These are phyloP conservation scores for Fraxinus pennsylvanica DNA, from an alignment of 257 asterid species.

Conservation along the genomic window DNA sequence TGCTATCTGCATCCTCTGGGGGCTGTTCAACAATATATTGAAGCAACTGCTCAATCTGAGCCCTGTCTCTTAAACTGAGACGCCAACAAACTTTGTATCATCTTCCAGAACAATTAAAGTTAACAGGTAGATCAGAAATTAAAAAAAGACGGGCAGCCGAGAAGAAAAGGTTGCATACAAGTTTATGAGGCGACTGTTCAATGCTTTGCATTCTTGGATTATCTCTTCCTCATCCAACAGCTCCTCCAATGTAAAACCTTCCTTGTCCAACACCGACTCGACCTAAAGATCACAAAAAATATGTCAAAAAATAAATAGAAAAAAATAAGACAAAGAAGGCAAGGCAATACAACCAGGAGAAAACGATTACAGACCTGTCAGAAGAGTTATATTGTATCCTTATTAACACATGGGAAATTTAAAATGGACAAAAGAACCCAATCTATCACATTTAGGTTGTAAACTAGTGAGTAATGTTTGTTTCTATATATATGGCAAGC, in stretches of 20 bases:
- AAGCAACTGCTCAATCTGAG: conserved; percentile 86
- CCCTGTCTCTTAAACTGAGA: conserved; percentile 89
- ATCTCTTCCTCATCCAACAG: conserved; percentile 99
- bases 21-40: conserved; percentile 83
- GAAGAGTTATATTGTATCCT: not conserved
- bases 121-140: not conserved
- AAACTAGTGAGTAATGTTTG: not conserved
- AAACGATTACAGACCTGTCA: not conserved
- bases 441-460: not conserved
- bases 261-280: conserved; percentile 93
- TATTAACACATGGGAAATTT: not conserved
- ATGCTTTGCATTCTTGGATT: conserved; percentile 98
- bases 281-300: conserved; percentile 50
- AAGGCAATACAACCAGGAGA: conserved; percentile 9
- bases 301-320: conserved; percentile 12
- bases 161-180: conserved; percentile 52
- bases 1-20: conserved; percentile 85
- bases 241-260: conserved; percentile 83
- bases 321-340: conserved; percentile 13
- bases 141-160: conserved; percentile 18
- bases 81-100: conserved; percentile 15
- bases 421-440: not conserved
- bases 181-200: conserved; percentile 94
- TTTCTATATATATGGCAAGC: not conserved
- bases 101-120: not conserved